Evolutionary conservation across 352 stramenopile species (phyloP), one percentile per base, ranked within the genome.

Genomic region (Pythium scleroteichum): DNA sequence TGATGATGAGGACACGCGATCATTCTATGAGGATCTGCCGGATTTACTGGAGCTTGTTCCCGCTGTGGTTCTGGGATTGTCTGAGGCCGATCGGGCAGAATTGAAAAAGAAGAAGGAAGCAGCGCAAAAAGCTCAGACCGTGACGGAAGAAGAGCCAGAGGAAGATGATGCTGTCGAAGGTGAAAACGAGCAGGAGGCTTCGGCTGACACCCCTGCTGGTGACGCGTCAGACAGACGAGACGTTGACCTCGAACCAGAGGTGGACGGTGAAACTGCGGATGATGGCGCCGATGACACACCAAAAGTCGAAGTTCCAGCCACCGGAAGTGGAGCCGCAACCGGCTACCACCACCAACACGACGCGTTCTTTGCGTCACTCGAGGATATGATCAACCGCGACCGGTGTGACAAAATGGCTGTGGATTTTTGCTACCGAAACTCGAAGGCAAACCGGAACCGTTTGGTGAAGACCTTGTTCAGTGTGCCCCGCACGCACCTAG

Each of bases 21-120:
- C 82, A 5, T 99, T 99, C 79, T 99, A 99, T 67, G 92, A 97
- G 72, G 96, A 99, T 71, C 68, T 99, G 53, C 96, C 97, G 13
- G 93, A 99, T 68, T 74, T 99, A 27, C 75, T 99, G 9, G 92
- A 96, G 41, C 88, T 97, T 4, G 92, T 99, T 41, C 97, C 97
- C 23, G 89, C 94, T 0, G 93, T 98, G 7, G 89, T 99, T 40
- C 79, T 98, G 12, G 94, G 91, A 9, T 76, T 97, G 4, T 97
- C 92, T 24, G 88, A 97, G 47, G 87, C 76, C 60, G 74, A 98
- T 86, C 76, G 85, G 44, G 65, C 72, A 26, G 73, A 96, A 79
- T 68, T 98, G 20, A 88, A 88, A 65, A 90, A 92, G 67, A 91
- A 93, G 66, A 86, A 88, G 62, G 76, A 94, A 42, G 64, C 71